Conservation (phyloP, 306 rosid species). For the Rubus parviflorus region DNA sequence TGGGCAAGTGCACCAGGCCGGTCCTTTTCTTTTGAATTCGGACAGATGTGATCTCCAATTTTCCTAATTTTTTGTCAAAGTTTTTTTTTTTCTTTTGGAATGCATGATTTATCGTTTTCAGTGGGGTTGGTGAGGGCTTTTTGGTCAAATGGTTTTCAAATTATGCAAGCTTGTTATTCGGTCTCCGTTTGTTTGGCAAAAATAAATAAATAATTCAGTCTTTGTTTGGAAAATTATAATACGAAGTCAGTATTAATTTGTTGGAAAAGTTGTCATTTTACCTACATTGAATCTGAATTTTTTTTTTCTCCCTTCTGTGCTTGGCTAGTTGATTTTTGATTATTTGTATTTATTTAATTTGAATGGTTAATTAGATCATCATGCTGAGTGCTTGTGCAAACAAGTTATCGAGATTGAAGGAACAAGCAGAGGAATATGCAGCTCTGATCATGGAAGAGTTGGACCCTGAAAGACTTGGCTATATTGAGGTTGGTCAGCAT, state of each 20-base stretch:
- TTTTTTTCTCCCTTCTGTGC: background rate
- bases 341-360: background rate
- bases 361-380: slow-evolving; percentile 56
- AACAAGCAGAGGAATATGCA: slow-evolving; percentile 99
- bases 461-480: slow-evolving; percentile 95
- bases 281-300: background rate
- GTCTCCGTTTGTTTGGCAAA: background rate
- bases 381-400: slow-evolving; percentile 97
- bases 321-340: background rate
- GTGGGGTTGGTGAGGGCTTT: slow-evolving; percentile 76
- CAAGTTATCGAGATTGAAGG: slow-evolving; percentile 89
- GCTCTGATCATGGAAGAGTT: slow-evolving; percentile 97
- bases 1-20: slow-evolving; percentile 48
- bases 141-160: slow-evolving; percentile 32
- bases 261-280: background rate
- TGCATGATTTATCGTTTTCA: slow-evolving; percentile 35
- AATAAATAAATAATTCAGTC: background rate
- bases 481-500: slow-evolving; percentile 76
- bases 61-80: slow-evolving; percentile 33
- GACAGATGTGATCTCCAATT: slow-evolving; percentile 39
- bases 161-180: background rate
- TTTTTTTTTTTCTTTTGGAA: slow-evolving; percentile 24
- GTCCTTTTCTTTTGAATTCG: slow-evolving; percentile 28
- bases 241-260: background rate
- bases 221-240: background rate